phyloP scores from a whole-genome alignment of 257 asterid species.

The Gentiana straminea region DNA sequence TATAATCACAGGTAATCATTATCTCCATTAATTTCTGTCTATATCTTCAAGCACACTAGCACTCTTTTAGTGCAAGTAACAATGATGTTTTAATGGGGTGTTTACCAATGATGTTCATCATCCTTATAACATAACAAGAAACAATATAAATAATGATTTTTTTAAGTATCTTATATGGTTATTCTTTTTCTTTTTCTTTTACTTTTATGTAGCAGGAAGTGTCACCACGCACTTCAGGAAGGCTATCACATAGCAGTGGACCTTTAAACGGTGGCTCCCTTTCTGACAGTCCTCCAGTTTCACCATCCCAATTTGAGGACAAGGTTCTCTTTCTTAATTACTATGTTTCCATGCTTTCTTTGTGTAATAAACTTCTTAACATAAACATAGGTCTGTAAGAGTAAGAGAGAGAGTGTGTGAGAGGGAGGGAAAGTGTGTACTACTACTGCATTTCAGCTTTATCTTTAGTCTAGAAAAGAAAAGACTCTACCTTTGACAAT shows the following conservation, averaged over 20 bases:
- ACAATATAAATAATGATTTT: background rate
- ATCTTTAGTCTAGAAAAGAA: slow-evolving; percentile 33
- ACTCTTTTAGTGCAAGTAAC: background rate
- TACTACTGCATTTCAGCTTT: slow-evolving; percentile 29
- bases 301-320: slow-evolving; percentile 83
- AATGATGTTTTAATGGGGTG: background rate
- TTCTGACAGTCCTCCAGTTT: slow-evolving; percentile 93
- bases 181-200: slow-evolving; percentile 3
- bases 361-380: background rate
- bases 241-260: slow-evolving; percentile 98
- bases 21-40: slow-evolving; percentile 4
- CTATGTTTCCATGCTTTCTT: background rate
- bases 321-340: slow-evolving; percentile 44
- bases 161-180: background rate
- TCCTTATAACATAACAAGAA: slow-evolving; percentile 11
- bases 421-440: background rate
- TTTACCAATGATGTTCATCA: slow-evolving; percentile 15
- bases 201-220: slow-evolving; percentile 70
- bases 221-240: slow-evolving; percentile 95
- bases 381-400: slow-evolving; percentile 18
- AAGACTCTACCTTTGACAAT: too few species aligned
- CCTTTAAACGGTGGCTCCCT: slow-evolving; percentile 78
- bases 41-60: background rate
- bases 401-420: slow-evolving; percentile 28
- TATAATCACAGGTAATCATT: slow-evolving; percentile 12